Percentiles rank a stretch among this genome's conserved stretches.
phyloP scores from a whole-genome alignment of 805 yeast species.

The Cyberlindnera samutprakarnensis region DNA sequence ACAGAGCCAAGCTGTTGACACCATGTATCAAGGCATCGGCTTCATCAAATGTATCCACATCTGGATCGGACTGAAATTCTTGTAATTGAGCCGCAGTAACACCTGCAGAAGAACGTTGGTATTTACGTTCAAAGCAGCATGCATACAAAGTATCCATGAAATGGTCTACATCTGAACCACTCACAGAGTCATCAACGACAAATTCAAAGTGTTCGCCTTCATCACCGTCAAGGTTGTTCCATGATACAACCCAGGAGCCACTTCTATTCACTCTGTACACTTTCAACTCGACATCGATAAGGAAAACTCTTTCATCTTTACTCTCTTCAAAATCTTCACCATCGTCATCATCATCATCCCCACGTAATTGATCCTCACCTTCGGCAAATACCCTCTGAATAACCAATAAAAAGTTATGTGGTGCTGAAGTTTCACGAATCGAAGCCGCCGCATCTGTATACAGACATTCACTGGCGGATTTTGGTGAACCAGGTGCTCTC shows the following conservation, averaged over 20 bases:
- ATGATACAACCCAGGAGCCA: constrained; percentile 54
- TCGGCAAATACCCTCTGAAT: constrained; percentile 64
- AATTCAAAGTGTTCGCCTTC: constrained; percentile 79
- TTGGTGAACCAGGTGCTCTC: constrained; percentile 74
- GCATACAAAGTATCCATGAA: constrained; percentile 57
- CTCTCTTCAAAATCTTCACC: constrained; percentile 30
- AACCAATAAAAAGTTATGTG: constrained; percentile 61
- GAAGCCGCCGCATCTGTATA: constrained; percentile 74
- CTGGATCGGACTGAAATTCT: constrained; percentile 45
- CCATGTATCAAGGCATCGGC: constrained; percentile 6
- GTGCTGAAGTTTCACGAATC: constrained; percentile 59
- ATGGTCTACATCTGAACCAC: constrained; percentile 41
- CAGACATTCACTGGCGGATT: constrained; percentile 77
- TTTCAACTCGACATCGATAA: constrained; percentile 52
- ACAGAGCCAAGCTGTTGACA: constrained; percentile 5
- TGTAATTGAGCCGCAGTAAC: constrained; percentile 41
- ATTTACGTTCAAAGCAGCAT: constrained; percentile 74
- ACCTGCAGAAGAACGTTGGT: constrained; percentile 42
- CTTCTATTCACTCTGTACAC: constrained; percentile 47
- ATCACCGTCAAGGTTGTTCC: constrained; percentile 86
- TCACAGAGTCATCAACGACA: constrained; percentile 55
- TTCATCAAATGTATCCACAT: constrained; percentile 8
- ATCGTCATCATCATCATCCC: constrained; percentile 41
- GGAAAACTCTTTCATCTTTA: constrained; percentile 64
- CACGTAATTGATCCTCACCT: constrained; percentile 47